Base-by-base conservation (phyloP, 1,284 basidiomycete species). In the Cystobasidiaceae sp. region DNA sequence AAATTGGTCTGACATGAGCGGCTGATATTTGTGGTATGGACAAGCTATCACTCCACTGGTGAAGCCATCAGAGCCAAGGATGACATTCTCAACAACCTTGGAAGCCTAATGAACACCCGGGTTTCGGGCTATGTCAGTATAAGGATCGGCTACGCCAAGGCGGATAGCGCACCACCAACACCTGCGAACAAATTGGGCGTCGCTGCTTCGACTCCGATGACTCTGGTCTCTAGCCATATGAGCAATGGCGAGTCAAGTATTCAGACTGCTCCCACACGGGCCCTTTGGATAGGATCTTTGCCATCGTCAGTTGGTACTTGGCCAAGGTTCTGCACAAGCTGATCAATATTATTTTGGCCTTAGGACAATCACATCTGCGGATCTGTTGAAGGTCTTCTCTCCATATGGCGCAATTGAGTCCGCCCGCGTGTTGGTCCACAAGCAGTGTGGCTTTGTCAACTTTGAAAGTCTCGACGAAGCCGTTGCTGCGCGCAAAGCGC, bases 381-480 rank as follows among this genome's bases (percentile, higher is more conserved):
- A 90, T 0, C 89, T 98, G 66, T 79, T 97, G 52, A 87, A 89
- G 23, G 78, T 83, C 66, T 98, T 98, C 77, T 90, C 91, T 72
- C 92, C 93, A 11, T 98, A 93, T 74, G 94, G 96, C 0, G 89
- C 93, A 0, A 94, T 98, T 69, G 96, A 98, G 79, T 94, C 90
- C 54, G 93, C 93, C 11, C 82, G 94, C 57, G 92, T 97, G 7
- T 80, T 98, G 72, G 92, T 91, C 2, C 92, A 96, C 81, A 98
- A 98, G 80, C 93, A 93, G 75, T 97, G 90, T 75, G 93, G 90
- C 75, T 71, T 77, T 86, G 88, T 97, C 80, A 98, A 98, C 77
- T 98, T 96, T 77, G 94, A 98, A 78, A 86, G 91, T 63, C 82
- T 97, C 50, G 96, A 97, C 75, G 93, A 97, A 75, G 96, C 94